Percentiles rank a stretch among this genome's conserved stretches.
These are phyloP conservation scores for Penicillium sp. DNA, from an alignment of 2,329 filamentous ascomycete species.

Conservation along the genomic window DNA sequence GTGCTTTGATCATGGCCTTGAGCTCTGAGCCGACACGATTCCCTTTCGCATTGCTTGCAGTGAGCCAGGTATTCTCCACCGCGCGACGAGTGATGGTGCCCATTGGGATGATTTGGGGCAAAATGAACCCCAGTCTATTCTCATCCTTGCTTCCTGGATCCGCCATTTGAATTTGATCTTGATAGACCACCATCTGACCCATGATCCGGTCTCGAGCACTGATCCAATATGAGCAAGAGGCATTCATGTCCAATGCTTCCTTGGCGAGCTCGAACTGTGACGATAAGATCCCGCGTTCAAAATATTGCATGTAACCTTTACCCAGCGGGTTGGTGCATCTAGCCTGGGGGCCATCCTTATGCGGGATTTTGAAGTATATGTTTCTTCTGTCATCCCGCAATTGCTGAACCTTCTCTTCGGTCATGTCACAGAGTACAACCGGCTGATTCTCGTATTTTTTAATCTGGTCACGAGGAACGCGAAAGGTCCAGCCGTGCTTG, in stretches of 20 bases:
- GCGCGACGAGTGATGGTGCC: slow-evolving; percentile 92
- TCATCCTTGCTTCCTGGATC: slow-evolving; percentile 18
- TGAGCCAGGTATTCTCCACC: slow-evolving; percentile 98
- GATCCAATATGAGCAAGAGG: slow-evolving; percentile 98
- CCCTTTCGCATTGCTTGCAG: slow-evolving; percentile 92
- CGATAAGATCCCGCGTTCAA: slow-evolving; percentile 82
- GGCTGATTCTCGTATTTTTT: slow-evolving; percentile 68
- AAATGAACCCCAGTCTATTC: slow-evolving; percentile 70
- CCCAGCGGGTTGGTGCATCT: slow-evolving; percentile 85
- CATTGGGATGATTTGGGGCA: slow-evolving; percentile 97
- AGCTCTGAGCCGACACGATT: slow-evolving; percentile 95
- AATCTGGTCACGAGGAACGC: slow-evolving; percentile 63
- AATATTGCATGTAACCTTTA: slow-evolving; percentile 86
- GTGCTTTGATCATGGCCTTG: slow-evolving; percentile 94
- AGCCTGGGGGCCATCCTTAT: slow-evolving; percentile 87
- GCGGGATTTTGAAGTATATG: slow-evolving; percentile 87
- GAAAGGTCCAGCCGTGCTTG: slow-evolving; percentile 89
- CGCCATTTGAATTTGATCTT: slow-evolving; percentile 55
- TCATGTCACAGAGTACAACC: slow-evolving; percentile 72
- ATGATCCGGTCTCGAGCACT: slow-evolving; percentile 89
- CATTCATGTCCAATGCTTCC: slow-evolving; percentile 96
- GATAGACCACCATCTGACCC: slow-evolving; percentile 93
- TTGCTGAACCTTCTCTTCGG: slow-evolving; percentile 66
- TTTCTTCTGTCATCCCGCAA: slow-evolving; percentile 66
- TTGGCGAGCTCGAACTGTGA: slow-evolving; percentile 90